Conservation (phyloP, 805 yeast species). For the Phaffomyces opuntiae region DNA sequence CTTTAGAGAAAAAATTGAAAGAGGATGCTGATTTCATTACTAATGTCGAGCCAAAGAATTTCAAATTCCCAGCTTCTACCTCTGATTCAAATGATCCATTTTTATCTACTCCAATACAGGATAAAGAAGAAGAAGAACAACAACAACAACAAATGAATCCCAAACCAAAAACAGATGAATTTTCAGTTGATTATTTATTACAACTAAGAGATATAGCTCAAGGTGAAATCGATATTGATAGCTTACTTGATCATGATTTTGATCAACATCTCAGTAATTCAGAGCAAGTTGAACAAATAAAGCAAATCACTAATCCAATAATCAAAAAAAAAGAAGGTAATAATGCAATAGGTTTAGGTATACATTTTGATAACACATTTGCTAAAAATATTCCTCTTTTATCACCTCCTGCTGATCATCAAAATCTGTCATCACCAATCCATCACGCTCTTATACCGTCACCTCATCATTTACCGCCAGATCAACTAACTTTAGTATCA, state of each 20-base stretch:
- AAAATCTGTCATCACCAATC: too few relatives aligned
- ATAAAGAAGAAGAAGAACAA: background rate
- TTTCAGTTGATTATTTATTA: constrained; percentile 23
- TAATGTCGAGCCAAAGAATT: constrained; percentile 38
- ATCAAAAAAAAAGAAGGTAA: too few relatives aligned
- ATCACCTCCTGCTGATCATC: too few relatives aligned
- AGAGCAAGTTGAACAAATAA: too few relatives aligned
- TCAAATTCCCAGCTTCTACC: constrained; percentile 44
- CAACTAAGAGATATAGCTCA: constrained; percentile 18
- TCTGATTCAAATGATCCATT: constrained; percentile 12
- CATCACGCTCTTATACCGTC: too few relatives aligned
- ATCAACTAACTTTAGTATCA: too few relatives aligned
- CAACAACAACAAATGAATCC: background rate
- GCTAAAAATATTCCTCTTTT: too few relatives aligned
- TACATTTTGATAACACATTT: too few relatives aligned
- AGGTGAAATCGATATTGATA: constrained; percentile 16
- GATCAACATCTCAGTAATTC: too few relatives aligned
- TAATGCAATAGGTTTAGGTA: too few relatives aligned
- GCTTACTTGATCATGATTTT: constrained; percentile 7
- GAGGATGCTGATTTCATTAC: constrained; percentile 33
- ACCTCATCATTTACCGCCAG: too few relatives aligned
- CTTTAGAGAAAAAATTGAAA: constrained; percentile 8
- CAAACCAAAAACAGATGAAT: constrained; percentile 17
- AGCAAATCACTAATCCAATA: too few relatives aligned
- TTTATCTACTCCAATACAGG: constrained; percentile 1